Base-by-base conservation (phyloP, 768 basidiomycete species). In the Phylloporus sp. region DNA sequence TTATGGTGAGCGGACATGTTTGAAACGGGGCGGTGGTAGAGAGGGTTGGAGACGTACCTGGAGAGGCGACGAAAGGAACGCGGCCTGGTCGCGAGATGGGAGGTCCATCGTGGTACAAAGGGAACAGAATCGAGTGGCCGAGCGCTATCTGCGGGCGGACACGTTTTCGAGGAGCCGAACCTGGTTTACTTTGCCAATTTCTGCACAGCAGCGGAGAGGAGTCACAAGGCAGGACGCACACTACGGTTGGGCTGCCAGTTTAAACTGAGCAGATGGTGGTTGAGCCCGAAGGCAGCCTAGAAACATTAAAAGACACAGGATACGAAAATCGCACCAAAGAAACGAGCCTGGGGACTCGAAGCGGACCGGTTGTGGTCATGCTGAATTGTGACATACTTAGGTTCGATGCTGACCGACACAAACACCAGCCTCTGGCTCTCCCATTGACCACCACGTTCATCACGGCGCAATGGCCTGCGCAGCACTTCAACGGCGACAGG, bases 141-240 rank as follows among this genome's bases (percentile, higher is more conserved):
- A 61, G 56, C 55, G 56, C 59, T 68, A 61, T 62, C 57, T 56
- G 48, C 20, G 15, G 55, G 45, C 43, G 20, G 49, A 46, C 63
- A 68, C 65, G 67, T 69, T 69, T 62, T 58, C 57, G 50, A 56
- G 48, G 55, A 59, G 32, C 54, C 65, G 58, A 65, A 52, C 41
- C 39, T 31, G 40, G 56, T 52, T 58, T 61, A 42, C 24, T 1
- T 15, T 51, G 59, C 57, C 53, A 64, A 59, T 45, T 54, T 60
- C 59, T 46, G 54, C 51, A 27, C 27, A 41, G 40, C 41, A 44
- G 49, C 20, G 11, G 36, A 13, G 22, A 32, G 31, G n/a, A 26
- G 32, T 16, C 12, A 47, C 11, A 28, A 20, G 10, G 28, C 27
- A 18, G 5, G 26, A 23, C 47, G n/a, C 15, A 35, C 20, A 20